Conservation (phyloP, 345 rosid species). For the Euphorbia peplus region DNA sequence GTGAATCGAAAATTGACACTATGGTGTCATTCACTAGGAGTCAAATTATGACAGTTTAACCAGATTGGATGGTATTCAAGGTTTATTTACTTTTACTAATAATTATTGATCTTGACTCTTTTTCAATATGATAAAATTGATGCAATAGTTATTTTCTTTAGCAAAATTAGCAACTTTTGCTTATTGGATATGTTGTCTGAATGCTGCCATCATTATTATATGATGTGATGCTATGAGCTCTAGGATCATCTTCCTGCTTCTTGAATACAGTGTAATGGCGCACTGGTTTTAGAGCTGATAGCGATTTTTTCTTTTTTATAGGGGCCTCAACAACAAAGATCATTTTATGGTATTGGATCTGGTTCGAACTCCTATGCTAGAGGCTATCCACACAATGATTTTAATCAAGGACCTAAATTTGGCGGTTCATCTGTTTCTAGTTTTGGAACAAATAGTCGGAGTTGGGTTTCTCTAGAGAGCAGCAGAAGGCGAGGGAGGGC, state of each 20-base stretch:
- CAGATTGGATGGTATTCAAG: background rate
- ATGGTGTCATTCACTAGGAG: background rate
- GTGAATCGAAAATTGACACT: background rate
- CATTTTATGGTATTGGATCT: conserved; percentile 58
- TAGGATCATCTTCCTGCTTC: conserved; percentile 1
- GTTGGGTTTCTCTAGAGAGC: conserved; percentile 63
- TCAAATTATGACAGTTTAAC: background rate
- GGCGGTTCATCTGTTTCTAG: conserved; percentile 50
- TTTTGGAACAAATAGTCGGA: conserved; percentile 46
- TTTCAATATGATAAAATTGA: background rate
- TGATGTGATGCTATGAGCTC: background rate
- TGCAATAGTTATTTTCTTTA: background rate
- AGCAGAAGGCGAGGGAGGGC: conserved; percentile 61
- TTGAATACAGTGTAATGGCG: background rate
- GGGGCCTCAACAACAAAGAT: conserved; percentile 69
- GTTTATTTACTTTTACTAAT: background rate
- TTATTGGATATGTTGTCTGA: background rate
- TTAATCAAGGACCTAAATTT: conserved; percentile 55
- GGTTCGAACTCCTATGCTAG: conserved; percentile 60
- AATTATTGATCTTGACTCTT: background rate
- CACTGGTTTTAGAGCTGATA: conserved; percentile 5
- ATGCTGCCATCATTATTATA: background rate
- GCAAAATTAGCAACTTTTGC: background rate
- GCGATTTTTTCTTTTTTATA: conserved; percentile 24
- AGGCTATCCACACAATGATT: conserved; percentile 49